Evolutionary conservation across 768 basidiomycete species (phyloP), one percentile per base, ranked within the genome.

Genomic region (Mycena olivaceomarginata): DNA sequence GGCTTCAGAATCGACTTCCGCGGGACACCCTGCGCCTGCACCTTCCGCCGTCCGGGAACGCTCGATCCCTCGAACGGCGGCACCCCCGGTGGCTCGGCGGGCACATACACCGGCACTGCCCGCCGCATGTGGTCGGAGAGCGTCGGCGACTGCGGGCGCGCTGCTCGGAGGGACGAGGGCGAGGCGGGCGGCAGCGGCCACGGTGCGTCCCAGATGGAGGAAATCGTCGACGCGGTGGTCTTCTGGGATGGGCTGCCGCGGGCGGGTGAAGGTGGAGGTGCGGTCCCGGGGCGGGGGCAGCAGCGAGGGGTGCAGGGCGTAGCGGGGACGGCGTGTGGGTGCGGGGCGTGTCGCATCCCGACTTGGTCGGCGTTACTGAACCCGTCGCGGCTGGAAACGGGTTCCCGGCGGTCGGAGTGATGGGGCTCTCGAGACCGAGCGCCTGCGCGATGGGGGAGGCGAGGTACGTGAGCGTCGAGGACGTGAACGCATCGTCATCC

Each of bases 381-480:
- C 43, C 15, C 8, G 43, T 45, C 18, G 48, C 2, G 48, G 15
- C 7, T 18, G 48, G 48, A 20, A 15, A 16, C 15, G 48, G 48
- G 56, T 31, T 31, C 31, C 31, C 31, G 31, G 31, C 31, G 31
- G 31, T 31, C 31, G 22, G 22, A 22, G 56, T 22, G 56, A 41
- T 10, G 39, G 87, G 84, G 20, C 85, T 69, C 0, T 80, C 76
- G 43, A 89, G 84, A 22, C 90, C 90, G 1, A 90, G 85, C 0
- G 87, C 80, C 71, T 86, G 85, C 6, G 89, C 89, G 0, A 87
- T 84, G 3, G 89, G 88, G 15, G 88, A 90, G 12, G 85, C 85
- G n/a, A 91, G 82, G 68, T 91, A 90, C 37, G 85, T 84, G 46
- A 89, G 70, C 2, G 90, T 90, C 10, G 89, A 89, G 9, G 81